These are phyloP conservation scores for Dacryopinax primogenitus DNA, from an alignment of 768 basidiomycete genomes.

Conservation along the genomic window DNA sequence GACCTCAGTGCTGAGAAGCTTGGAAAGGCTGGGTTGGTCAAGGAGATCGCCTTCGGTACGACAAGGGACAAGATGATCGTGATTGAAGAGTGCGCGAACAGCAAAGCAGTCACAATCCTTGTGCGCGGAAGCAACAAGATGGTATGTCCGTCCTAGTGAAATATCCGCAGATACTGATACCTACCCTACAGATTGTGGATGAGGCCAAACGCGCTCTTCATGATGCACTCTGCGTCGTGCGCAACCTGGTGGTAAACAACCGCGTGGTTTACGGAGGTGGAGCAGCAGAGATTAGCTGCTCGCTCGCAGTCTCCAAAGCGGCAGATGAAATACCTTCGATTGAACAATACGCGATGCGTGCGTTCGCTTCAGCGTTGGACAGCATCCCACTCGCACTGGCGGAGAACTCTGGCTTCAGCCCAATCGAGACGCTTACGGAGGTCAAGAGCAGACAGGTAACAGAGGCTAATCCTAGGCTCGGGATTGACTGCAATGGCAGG, in stretches of 20 bases:
- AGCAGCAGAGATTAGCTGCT: slow-evolving; percentile 91
- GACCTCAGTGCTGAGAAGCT: slow-evolving; percentile 85
- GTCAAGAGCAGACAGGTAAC: slow-evolving; percentile 85
- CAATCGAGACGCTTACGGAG: slow-evolving; percentile 92
- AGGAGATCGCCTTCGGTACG: slow-evolving; percentile 91
- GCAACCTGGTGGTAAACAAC: slow-evolving; percentile 89
- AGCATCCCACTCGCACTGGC: slow-evolving; percentile 91
- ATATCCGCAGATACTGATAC: not conserved
- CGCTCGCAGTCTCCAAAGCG: slow-evolving; percentile 82
- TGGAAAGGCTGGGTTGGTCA: slow-evolving; percentile 83
- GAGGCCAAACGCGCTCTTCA: slow-evolving; percentile 97
- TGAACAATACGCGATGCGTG: slow-evolving; percentile 99
- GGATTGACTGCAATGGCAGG: slow-evolving; percentile 81
- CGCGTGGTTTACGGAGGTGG: slow-evolving; percentile 97
- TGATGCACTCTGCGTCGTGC: slow-evolving; percentile 93
- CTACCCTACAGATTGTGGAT: slow-evolving; percentile 69
- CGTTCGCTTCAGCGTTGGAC: slow-evolving; percentile 92
- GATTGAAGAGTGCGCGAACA: slow-evolving; percentile 96
- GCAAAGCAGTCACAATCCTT: slow-evolving; percentile 90
- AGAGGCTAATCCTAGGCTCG: slow-evolving; percentile 72
- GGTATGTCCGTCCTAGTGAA: slow-evolving; percentile 36
- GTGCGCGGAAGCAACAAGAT: slow-evolving; percentile 98
- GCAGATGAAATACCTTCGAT: slow-evolving; percentile 97
- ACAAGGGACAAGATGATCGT: slow-evolving; percentile 99
- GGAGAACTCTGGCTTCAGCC: slow-evolving; percentile 92